phyloP scores from a whole-genome alignment of 2,329 filamentous ascomycete species.

The Huntiella abstrusa region DNA sequence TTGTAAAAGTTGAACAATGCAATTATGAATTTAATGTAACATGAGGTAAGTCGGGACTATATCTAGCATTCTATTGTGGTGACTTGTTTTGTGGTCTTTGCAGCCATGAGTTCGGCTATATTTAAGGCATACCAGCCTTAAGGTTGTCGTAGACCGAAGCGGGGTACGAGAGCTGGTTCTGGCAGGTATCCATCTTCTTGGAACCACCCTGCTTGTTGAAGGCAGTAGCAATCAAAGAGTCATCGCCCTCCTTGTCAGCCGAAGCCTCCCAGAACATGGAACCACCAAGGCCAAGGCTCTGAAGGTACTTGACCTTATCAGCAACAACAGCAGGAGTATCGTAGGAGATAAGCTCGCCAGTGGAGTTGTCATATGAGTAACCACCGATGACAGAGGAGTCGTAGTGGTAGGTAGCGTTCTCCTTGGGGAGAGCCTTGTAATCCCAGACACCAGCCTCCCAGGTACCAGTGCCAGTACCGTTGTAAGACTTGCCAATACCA shows the following conservation, averaged over 20 bases:
- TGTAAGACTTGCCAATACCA: constrained; percentile 47
- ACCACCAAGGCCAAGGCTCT: constrained; percentile 44
- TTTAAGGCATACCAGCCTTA: constrained; percentile 17
- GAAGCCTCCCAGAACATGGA: constrained; percentile 78
- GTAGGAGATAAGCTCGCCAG: constrained; percentile 51
- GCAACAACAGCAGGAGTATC: constrained; percentile 42
- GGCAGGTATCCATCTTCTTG: constrained; percentile 23
- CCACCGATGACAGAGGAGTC: constrained; percentile 42
- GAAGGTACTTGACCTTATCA: constrained; percentile 48
- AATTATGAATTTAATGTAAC: too few species aligned
- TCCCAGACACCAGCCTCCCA: constrained; percentile 66
- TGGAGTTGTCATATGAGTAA: constrained; percentile 47
- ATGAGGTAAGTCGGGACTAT: too few species aligned
- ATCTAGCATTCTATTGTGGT: too few species aligned
- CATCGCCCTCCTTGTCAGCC: constrained; percentile 39
- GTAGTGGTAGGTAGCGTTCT: constrained; percentile 36
- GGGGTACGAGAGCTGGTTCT: constrained; percentile 34
- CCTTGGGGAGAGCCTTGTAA: constrained; percentile 54
- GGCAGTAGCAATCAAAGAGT: constrained; percentile 39
- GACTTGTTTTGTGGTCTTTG: too few species aligned
- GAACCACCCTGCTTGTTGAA: constrained; percentile 23
- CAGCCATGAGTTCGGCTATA: too few species aligned
- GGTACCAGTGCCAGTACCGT: constrained; percentile 44
- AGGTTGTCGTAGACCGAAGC: constrained; percentile 37
- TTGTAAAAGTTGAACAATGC: too few species aligned